A percentile compares a stretch with the other conserved stretches of the same genome.
Evolutionary conservation across 345 rosid genomes (phyloP).

Genomic region (Citrus inodora): DNA sequence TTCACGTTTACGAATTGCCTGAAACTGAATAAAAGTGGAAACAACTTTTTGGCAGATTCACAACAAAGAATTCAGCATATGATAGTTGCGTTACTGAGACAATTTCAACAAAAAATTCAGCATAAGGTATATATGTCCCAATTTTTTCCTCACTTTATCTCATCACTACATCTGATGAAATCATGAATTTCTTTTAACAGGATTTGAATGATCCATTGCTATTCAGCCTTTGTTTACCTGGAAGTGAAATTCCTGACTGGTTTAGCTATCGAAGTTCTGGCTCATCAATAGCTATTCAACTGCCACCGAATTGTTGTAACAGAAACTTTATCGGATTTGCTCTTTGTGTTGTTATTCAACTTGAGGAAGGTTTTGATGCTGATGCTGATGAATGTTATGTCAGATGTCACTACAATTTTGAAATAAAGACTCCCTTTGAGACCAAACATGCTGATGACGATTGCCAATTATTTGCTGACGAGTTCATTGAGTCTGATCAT

Average conservation of each 20-base stretch:
- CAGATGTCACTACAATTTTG: background rate
- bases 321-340: background rate
- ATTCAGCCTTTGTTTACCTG: constrained; percentile 4
- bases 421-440: background rate
- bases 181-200: too few relatives aligned
- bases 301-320: background rate
- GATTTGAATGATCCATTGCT: too few relatives aligned
- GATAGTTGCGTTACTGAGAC: too few relatives aligned
- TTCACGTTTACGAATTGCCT: background rate
- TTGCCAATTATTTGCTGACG: background rate
- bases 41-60: background rate
- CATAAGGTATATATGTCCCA: too few relatives aligned
- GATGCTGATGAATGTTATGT: background rate
- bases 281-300: background rate
- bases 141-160: too few relatives aligned
- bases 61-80: too few relatives aligned
- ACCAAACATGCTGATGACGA: background rate
- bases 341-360: background rate
- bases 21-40: background rate
- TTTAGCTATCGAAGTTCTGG: background rate
- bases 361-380: background rate
- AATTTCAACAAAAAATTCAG: too few relatives aligned
- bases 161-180: too few relatives aligned
- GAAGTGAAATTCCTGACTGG: constrained; percentile 12
- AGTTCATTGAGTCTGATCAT: background rate